Percentiles rank a stretch among this genome's conserved stretches.
Evolutionary conservation across 306 rosid species (phyloP).

Genomic region (Ceratonia siliqua): DNA sequence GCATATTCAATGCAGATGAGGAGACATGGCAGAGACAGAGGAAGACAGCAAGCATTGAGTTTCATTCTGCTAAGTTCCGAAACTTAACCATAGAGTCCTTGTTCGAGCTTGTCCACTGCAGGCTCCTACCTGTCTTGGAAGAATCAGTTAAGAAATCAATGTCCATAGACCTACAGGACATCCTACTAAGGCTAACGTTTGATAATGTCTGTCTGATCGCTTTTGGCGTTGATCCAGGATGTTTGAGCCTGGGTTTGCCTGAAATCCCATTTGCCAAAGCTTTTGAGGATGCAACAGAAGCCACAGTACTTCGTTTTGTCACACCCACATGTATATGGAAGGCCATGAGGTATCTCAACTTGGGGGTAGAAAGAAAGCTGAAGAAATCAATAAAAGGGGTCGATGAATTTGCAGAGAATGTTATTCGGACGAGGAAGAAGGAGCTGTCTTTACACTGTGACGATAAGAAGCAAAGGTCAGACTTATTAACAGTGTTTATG

Average conservation of each 20-base stretch:
- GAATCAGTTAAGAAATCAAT: constrained; percentile 29
- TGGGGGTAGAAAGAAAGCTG: constrained; percentile 70
- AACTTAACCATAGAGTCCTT: constrained; percentile 60
- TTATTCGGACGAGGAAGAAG: constrained; percentile 71
- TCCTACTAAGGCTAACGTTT: constrained; percentile 75
- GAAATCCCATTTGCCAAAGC: constrained; percentile 79
- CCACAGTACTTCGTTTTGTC: constrained; percentile 64
- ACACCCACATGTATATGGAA: constrained; percentile 69
- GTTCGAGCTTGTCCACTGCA: constrained; percentile 62
- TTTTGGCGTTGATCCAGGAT: constrained; percentile 92
- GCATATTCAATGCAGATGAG: constrained; percentile 76
- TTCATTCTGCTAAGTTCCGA: constrained; percentile 77
- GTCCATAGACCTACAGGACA: constrained; percentile 72
- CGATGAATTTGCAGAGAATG: constrained; percentile 75
- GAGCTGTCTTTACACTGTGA: constrained; percentile 48
- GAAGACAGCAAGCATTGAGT: constrained; percentile 85
- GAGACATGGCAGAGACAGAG: constrained; percentile 86
- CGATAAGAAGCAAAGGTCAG: constrained; percentile 41
- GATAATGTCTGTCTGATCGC: constrained; percentile 94
- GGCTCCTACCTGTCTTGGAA: constrained; percentile 65
- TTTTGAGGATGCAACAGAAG: constrained; percentile 92
- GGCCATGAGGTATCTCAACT: constrained; percentile 64
- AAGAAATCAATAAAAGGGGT: constrained; percentile 61
- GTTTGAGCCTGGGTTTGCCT: constrained; percentile 55
- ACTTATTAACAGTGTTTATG: constrained; percentile 76